A percentile compares a stretch with the other conserved stretches of the same genome.
Evolutionary conservation across 768 basidiomycete genomes (phyloP).

Genomic region (Amanita fuliginea): DNA sequence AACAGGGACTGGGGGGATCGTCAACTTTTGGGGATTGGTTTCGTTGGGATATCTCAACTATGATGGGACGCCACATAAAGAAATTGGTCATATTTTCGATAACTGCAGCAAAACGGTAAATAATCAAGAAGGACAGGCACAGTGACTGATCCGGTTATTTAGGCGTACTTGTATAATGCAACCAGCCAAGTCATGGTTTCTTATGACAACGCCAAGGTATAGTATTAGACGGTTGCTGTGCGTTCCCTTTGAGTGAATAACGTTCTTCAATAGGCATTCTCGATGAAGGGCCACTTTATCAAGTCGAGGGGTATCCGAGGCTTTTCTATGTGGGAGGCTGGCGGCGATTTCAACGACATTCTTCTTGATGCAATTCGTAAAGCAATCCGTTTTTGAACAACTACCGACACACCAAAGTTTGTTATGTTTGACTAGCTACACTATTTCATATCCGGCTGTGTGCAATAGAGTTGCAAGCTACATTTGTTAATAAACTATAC

Average conservation of each 20-base stretch:
- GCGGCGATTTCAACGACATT: slow-evolving; percentile 45
- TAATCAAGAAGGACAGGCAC: neutral
- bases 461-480: slow-evolving; percentile 66
- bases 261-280: slow-evolving; percentile 22
- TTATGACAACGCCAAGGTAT: slow-evolving; percentile 32
- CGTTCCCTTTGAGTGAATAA: neutral
- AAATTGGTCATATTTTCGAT: slow-evolving; percentile 47
- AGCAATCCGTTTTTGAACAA: slow-evolving; percentile 15
- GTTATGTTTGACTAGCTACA: neutral
- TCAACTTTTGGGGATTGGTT: slow-evolving; percentile 60
- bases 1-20: slow-evolving; percentile 38
- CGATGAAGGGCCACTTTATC: slow-evolving; percentile 51
- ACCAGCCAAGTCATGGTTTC: slow-evolving; percentile 35
- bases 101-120: slow-evolving; percentile 61
- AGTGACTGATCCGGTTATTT: neutral
- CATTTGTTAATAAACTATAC: neutral
- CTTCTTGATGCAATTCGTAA: slow-evolving; percentile 31
- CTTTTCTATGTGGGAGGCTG: slow-evolving; percentile 66
- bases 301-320: slow-evolving; percentile 38
- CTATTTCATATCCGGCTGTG: slow-evolving; percentile 47
- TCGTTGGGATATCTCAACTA: slow-evolving; percentile 39
- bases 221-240: slow-evolving; percentile 1
- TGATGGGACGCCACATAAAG: slow-evolving; percentile 34
- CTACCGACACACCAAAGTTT: neutral
- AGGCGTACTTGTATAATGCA: slow-evolving; percentile 37